These are phyloP conservation scores for Uronychia setigera DNA, from an alignment of 73 alveolate genomes.

Conservation along the genomic window DNA sequence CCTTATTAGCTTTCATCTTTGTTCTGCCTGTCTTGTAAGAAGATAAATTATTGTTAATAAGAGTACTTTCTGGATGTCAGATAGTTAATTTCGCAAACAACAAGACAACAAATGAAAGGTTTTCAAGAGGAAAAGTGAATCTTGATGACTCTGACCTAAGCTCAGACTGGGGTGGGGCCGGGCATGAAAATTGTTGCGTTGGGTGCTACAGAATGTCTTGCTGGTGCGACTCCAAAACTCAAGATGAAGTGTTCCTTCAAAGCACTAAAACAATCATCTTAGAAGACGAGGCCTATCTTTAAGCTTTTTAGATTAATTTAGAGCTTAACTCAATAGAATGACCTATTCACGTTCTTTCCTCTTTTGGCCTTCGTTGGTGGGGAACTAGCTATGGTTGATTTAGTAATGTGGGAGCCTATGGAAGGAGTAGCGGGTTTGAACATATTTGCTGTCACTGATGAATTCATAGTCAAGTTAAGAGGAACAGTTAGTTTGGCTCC, in stretches of 20 bases:
- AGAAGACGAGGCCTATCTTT: background rate
- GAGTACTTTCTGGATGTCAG: conserved; percentile 40
- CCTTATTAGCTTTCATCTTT: conserved; percentile 9
- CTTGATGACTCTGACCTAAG: background rate
- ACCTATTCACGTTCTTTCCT: background rate
- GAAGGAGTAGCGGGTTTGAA: no score
- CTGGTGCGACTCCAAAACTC: conserved; percentile 5
- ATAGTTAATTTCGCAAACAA: conserved; percentile 44
- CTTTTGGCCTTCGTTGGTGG: background rate
- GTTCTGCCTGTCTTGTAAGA: conserved; percentile 47
- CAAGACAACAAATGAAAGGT: conserved; percentile 72
- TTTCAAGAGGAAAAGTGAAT: background rate
- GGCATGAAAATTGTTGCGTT: background rate
- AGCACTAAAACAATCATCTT: background rate
- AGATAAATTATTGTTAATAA: background rate
- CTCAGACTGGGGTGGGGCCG: background rate
- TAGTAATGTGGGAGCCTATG: background rate
- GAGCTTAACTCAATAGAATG: background rate
- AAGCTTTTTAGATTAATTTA: background rate
- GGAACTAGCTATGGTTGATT: background rate
- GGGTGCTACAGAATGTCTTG: background rate
- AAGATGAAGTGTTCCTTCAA: background rate
- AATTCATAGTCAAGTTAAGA: background rate
- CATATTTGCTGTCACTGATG: background rate
- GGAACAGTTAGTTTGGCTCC: background rate